Percentiles rank a stretch among this genome's conserved stretches.
phyloP scores from a whole-genome alignment of 352 stramenopile genomes.

The Globisporangium nodosum region DNA sequence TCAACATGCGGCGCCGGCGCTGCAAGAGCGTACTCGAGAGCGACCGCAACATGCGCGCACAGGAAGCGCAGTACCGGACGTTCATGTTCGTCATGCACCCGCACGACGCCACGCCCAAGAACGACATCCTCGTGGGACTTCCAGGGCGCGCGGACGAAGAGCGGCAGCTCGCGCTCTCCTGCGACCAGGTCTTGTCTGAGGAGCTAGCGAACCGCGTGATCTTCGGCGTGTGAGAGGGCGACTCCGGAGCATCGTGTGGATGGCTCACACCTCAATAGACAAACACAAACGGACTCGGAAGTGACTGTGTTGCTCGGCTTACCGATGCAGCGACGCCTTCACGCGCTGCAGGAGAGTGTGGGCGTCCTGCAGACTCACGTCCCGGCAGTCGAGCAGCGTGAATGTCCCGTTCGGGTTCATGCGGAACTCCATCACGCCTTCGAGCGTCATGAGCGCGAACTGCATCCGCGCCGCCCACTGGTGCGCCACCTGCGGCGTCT shows the following conservation, averaged over 20 bases:
- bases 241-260: neutral
- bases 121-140: constrained; percentile 74
- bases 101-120: constrained; percentile 66
- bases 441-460: constrained; percentile 72
- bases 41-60: constrained; percentile 60
- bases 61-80: constrained; percentile 51
- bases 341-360: constrained; percentile 42
- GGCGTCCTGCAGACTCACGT: constrained; percentile 35
- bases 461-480: constrained; percentile 72
- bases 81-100: constrained; percentile 83
- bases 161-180: constrained; percentile 23
- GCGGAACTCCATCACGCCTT: constrained; percentile 68
- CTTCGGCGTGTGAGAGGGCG: constrained; percentile 7
- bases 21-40: constrained; percentile 82
- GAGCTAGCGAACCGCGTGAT: constrained; percentile 4
- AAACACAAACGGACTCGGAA: neutral
- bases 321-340: constrained; percentile 8
- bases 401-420: constrained; percentile 22
- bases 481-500: constrained; percentile 45
- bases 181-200: constrained; percentile 17
- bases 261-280: no score
- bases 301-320: neutral
- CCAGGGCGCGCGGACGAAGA: constrained; percentile 17
- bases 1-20: constrained; percentile 46
- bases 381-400: constrained; percentile 45